Conservation (phyloP, 306 rosid genomes). For the Fagus crenata region DNA sequence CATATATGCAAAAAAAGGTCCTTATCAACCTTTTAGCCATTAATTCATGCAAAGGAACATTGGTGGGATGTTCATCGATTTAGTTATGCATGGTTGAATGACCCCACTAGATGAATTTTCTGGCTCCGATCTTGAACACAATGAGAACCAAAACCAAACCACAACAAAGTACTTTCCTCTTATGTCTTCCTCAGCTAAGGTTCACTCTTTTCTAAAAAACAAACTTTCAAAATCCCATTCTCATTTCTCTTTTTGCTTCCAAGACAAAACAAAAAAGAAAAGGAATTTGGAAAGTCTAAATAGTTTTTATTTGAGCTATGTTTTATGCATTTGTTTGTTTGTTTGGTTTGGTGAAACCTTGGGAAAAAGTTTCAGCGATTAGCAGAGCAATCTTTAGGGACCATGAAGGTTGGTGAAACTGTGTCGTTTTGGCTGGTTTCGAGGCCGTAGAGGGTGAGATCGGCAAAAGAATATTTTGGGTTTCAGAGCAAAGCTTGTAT, state of each 20-base stretch:
- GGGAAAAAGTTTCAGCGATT: slow-evolving; percentile 35
- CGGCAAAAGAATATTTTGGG: slow-evolving; percentile 7
- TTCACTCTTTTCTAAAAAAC: slow-evolving; percentile 9
- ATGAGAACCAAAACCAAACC: slow-evolving; percentile 8
- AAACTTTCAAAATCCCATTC: slow-evolving; percentile 1
- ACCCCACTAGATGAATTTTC: too few relatives aligned
- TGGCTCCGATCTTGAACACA: too few relatives aligned
- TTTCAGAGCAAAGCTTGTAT: slow-evolving; percentile 6
- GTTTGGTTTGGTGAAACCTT: slow-evolving; percentile 24
- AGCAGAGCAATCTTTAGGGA: slow-evolving; percentile 17
- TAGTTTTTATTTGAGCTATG: slow-evolving; percentile 9
- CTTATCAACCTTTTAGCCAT: too few relatives aligned
- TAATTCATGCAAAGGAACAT: too few relatives aligned
- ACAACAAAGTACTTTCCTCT: slow-evolving; percentile 7
- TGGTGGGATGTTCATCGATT: too few relatives aligned
- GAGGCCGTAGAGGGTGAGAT: slow-evolving; percentile 31
- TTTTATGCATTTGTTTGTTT: neutral
- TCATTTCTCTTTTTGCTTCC: neutral
- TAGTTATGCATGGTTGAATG: too few relatives aligned
- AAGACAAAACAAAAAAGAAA: neutral
- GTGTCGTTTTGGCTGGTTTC: slow-evolving; percentile 35
- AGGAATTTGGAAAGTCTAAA: neutral
- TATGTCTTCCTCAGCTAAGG: slow-evolving; percentile 28
- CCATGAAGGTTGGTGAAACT: slow-evolving; percentile 38
- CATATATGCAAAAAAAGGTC: too few relatives aligned